These are phyloP conservation scores for Collybia mongolica DNA, from an alignment of 768 basidiomycete genomes.

Conservation along the genomic window DNA sequence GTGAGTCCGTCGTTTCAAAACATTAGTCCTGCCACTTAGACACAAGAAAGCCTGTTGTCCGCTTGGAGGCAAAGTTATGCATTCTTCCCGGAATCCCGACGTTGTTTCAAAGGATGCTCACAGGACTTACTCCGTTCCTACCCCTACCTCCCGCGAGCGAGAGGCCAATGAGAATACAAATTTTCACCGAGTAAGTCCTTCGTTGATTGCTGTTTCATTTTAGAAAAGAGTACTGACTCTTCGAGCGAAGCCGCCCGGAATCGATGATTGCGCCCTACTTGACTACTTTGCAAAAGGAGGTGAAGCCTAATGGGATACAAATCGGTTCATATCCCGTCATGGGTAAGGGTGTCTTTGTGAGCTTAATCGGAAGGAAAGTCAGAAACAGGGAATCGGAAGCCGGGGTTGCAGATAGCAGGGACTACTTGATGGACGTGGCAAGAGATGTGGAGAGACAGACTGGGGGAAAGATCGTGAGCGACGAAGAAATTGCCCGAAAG, in stretches of 20 bases:
- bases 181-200: slow-evolving; percentile 72
- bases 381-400: slow-evolving; percentile 10
- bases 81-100: slow-evolving; percentile 90
- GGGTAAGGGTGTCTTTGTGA: slow-evolving; percentile 67
- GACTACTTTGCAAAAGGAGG: slow-evolving; percentile 70
- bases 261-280: slow-evolving; percentile 84
- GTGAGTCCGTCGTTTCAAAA: slow-evolving; percentile 37
- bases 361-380: slow-evolving; percentile 57
- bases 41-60: slow-evolving; percentile 70
- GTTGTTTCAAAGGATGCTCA: slow-evolving; percentile 81
- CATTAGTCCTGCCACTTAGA: slow-evolving; percentile 2
- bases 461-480: slow-evolving; percentile 57
- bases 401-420: slow-evolving; percentile 42
- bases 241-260: slow-evolving; percentile 58
- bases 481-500: slow-evolving; percentile 61
- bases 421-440: slow-evolving; percentile 53
- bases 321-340: slow-evolving; percentile 77
- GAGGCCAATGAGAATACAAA: slow-evolving; percentile 76
- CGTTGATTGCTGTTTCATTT: background rate
- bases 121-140: slow-evolving; percentile 68
- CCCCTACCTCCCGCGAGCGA: slow-evolving; percentile 74
- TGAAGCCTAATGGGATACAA: slow-evolving; percentile 73
- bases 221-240: slow-evolving; percentile 1
- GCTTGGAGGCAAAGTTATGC: slow-evolving; percentile 83
- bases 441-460: slow-evolving; percentile 61